These are phyloP conservation scores for Phytophthora sojae DNA, from an alignment of 352 stramenopile genomes.

Conservation along the genomic window DNA sequence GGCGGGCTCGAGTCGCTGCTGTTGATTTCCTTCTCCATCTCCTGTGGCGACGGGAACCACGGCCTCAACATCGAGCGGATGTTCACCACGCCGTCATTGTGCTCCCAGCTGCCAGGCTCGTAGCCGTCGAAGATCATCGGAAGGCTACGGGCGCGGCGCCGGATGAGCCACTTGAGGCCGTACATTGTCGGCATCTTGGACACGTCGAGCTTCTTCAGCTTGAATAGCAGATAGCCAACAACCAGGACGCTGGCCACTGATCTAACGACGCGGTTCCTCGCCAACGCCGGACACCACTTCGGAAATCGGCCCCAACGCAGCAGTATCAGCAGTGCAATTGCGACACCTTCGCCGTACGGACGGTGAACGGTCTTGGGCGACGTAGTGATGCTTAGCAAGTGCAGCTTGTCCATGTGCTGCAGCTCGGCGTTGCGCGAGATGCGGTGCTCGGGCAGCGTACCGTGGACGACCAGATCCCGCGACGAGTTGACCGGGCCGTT, in stretches of 20 bases:
- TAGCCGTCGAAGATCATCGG: conserved; percentile 74
- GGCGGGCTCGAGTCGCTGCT: conserved; percentile 31
- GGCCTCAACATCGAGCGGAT: conserved; percentile 74
- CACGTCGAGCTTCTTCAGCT: conserved; percentile 62
- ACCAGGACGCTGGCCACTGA: conserved; percentile 27
- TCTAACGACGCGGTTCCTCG: conserved; percentile 14
- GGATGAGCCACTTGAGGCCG: conserved; percentile 71
- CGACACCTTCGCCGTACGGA: conserved; percentile 37
- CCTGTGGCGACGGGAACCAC: conserved; percentile 66
- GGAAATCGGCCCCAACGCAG: conserved; percentile 36
- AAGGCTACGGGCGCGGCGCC: conserved; percentile 51
- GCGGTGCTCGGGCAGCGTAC: conserved; percentile 54
- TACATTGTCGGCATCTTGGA: conserved; percentile 72
- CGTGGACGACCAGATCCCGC: conserved; percentile 55
- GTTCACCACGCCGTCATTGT: conserved; percentile 83
- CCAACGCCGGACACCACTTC: conserved; percentile 27
- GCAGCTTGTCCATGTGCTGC: conserved; percentile 65
- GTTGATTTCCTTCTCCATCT: conserved; percentile 47
- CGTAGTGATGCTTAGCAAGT: conserved; percentile 78
- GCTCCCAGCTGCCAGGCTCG: conserved; percentile 63
- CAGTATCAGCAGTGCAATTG: conserved; percentile 27
- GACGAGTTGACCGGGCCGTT: conserved; percentile 49
- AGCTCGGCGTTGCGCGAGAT: conserved; percentile 60
- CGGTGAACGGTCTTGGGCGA: conserved; percentile 55
- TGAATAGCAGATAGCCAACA: conserved; percentile 37